A percentile compares a stretch with the other conserved stretches of the same genome.
phyloP scores from a whole-genome alignment of 768 basidiomycete species.

The Suillus alpinus region DNA sequence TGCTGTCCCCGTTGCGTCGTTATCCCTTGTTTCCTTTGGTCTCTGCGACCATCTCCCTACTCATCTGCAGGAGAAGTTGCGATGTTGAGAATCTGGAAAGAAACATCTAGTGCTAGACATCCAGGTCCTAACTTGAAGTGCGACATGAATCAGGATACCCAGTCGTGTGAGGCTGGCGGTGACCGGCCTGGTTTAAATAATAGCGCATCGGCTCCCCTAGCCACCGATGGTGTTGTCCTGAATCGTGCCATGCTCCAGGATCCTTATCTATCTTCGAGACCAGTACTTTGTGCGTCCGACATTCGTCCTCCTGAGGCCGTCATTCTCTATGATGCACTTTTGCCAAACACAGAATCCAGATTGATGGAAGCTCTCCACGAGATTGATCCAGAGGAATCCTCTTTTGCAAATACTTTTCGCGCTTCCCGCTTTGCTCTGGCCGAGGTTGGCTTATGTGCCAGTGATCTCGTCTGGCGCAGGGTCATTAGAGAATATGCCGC shows the following conservation, averaged over 20 bases:
- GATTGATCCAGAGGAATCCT: slow-evolving; percentile 38
- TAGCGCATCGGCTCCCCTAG: slow-evolving; percentile 15
- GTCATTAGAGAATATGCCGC: slow-evolving; percentile 38
- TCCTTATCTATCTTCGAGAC: slow-evolving; percentile 16
- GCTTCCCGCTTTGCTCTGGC: slow-evolving; percentile 44
- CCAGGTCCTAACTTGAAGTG: slow-evolving; percentile 7
- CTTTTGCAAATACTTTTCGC: slow-evolving; percentile 42
- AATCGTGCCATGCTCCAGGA: slow-evolving; percentile 8
- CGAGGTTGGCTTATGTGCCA: slow-evolving; percentile 66
- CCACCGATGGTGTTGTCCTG: slow-evolving; percentile 8
- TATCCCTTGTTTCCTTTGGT: neutral
- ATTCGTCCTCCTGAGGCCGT: slow-evolving; percentile 50
- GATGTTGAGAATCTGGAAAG: slow-evolving; percentile 53
- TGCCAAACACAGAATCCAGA: slow-evolving; percentile 34
- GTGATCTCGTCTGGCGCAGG: slow-evolving; percentile 68
- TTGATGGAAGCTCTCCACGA: slow-evolving; percentile 48
- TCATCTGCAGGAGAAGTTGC: neutral
- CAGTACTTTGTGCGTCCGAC: slow-evolving; percentile 31
- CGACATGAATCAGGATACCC: slow-evolving; percentile 20
- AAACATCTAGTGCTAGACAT: slow-evolving; percentile 43
- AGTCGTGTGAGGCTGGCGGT: slow-evolving; percentile 27
- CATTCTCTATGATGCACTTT: slow-evolving; percentile 47
- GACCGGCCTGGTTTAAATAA: slow-evolving; percentile 23
- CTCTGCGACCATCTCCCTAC: neutral
- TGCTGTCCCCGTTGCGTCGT: neutral